These are phyloP conservation scores for Monosporascus sp. DNA, from an alignment of 2,329 filamentous ascomycete species.

Conservation along the genomic window DNA sequence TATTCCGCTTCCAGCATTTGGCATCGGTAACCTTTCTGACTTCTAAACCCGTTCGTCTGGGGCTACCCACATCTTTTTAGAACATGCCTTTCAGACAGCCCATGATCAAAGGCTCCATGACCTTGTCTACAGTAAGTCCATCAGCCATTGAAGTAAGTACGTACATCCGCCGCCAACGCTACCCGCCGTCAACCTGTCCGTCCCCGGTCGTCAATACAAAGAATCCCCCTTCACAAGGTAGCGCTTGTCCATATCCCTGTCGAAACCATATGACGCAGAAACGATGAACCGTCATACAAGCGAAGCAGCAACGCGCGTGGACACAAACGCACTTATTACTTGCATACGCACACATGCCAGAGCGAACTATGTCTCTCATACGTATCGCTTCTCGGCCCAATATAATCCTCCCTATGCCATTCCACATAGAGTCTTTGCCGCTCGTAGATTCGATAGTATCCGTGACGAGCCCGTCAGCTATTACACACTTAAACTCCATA, in stretches of 20 bases:
- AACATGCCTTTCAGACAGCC: not conserved
- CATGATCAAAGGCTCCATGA: not conserved
- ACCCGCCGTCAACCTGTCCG: conserved; percentile 25
- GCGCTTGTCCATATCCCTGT: conserved; percentile 27
- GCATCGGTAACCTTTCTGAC: not conserved
- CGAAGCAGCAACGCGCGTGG: conserved; percentile 26
- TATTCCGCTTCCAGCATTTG: too few relatives aligned
- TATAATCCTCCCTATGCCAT: conserved; percentile 29
- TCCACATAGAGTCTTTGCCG: conserved; percentile 22
- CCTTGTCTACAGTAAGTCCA: not conserved
- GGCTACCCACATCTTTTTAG: not conserved
- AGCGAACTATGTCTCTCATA: conserved; percentile 29
- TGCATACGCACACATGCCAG: conserved; percentile 30
- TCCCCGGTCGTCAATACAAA: conserved; percentile 27
- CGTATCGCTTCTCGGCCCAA: conserved; percentile 32
- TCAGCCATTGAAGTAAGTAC: not conserved
- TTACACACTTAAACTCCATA: not conserved
- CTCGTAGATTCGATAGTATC: conserved; percentile 23
- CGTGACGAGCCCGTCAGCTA: conserved; percentile 21
- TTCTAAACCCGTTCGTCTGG: not conserved
- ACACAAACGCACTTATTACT: conserved; percentile 24
- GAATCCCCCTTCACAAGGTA: conserved; percentile 25
- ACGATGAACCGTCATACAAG: conserved; percentile 29
- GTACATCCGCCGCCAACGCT: conserved; percentile 19
- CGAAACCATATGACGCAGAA: conserved; percentile 33